Evolutionary conservation across 2,329 filamentous ascomycete genomes (phyloP).

Genomic region (Aspergillus sp.): DNA sequence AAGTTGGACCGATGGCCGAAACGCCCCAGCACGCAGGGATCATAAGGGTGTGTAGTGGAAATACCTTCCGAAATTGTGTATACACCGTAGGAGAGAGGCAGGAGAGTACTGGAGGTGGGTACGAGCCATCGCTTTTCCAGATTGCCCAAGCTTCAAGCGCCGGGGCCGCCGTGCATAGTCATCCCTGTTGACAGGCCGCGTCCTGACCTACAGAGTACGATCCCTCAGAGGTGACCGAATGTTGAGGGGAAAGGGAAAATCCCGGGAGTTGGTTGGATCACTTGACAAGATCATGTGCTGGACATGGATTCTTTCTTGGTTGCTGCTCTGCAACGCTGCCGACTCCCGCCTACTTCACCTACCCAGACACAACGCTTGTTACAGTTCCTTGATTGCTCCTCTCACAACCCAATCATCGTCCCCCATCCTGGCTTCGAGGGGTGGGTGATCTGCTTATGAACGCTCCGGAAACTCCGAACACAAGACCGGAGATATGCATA

Average conservation of each 20-base stretch:
- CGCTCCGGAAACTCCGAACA: neutral
- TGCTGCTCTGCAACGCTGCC: neutral
- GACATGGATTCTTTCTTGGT: conserved; percentile 2
- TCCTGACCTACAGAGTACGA: no score
- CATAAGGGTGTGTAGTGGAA: neutral
- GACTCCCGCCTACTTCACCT: neutral
- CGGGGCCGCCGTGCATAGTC: conserved; percentile 7
- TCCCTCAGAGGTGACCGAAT: neutral
- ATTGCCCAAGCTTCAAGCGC: conserved; percentile 1
- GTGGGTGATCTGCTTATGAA: neutral
- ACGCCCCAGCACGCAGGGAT: neutral
- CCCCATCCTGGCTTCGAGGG: no score
- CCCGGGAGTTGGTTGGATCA: neutral
- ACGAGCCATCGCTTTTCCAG: neutral
- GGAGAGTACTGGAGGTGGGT: neutral
- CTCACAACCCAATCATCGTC: neutral
- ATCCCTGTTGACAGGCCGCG: neutral
- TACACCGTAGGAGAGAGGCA: neutral
- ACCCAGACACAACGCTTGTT: neutral
- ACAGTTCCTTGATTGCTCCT: neutral
- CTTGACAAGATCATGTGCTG: conserved; percentile 12
- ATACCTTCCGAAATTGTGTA: neutral
- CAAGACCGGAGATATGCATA: neutral
- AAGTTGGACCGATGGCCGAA: neutral
- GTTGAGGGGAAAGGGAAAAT: neutral